These are phyloP conservation scores for Trichoderma sp. DNA, from an alignment of 2,329 filamentous ascomycete species.

Conservation along the genomic window DNA sequence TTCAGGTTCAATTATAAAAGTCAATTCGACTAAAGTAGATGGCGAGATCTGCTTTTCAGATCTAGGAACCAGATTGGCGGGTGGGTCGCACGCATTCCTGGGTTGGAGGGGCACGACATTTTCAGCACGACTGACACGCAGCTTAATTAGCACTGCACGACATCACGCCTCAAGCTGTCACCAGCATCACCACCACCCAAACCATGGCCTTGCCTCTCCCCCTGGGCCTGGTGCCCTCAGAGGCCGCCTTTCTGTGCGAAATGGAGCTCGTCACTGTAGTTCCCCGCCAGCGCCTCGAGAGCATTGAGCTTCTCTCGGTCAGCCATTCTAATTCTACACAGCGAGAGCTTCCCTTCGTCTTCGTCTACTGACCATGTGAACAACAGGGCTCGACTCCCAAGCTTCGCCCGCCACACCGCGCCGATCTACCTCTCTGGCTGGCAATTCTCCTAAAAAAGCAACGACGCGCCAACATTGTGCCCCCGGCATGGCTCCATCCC, in stretches of 20 bases:
- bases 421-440: slow-evolving; percentile 86
- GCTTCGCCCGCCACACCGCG: slow-evolving; percentile 78
- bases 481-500: slow-evolving; percentile 84
- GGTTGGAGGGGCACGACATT: slow-evolving; percentile 13
- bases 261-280: slow-evolving; percentile 96
- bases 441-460: slow-evolving; percentile 94
- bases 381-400: slow-evolving; percentile 74
- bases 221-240: slow-evolving; percentile 70
- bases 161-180: neutral
- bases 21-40: neutral
- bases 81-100: neutral
- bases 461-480: slow-evolving; percentile 86
- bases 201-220: slow-evolving; percentile 54
- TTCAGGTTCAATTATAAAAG: neutral
- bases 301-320: slow-evolving; percentile 82
- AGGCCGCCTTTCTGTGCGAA: slow-evolving; percentile 93
- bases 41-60: neutral
- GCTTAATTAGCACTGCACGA: neutral
- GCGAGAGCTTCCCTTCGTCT: neutral
- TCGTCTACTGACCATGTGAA: neutral
- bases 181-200: neutral
- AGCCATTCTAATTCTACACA: slow-evolving; percentile 25
- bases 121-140: neutral
- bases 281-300: slow-evolving; percentile 85
- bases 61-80: neutral